Conservation (phyloP, 2,329 filamentous ascomycete genomes). For the Colletotrichum euphorbiae region DNA sequence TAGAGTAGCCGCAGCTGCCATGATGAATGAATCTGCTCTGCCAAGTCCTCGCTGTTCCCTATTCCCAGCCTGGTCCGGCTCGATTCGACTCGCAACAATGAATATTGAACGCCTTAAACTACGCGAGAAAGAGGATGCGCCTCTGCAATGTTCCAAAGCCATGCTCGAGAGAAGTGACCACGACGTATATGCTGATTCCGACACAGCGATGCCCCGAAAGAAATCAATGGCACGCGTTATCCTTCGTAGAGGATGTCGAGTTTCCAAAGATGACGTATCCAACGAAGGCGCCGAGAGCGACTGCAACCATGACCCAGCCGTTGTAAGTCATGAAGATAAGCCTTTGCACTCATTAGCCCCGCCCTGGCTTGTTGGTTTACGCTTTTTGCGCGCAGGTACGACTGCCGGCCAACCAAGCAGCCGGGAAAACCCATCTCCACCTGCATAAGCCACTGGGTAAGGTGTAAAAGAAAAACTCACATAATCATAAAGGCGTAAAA, state of each 20-base stretch:
- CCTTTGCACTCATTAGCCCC: slow-evolving; percentile 63
- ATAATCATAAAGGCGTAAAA: slow-evolving; percentile 99
- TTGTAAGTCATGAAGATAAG: slow-evolving; percentile 99
- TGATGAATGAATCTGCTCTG: slow-evolving; percentile 21
- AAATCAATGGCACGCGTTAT: slow-evolving; percentile 90
- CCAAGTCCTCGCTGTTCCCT: background rate
- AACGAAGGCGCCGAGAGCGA: slow-evolving; percentile 87
- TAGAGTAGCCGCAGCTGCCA: slow-evolving; percentile 25
- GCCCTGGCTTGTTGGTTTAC: background rate
- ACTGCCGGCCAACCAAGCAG: background rate
- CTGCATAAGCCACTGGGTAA: background rate
- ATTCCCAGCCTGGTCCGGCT: too few relatives aligned
- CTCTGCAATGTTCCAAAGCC: background rate
- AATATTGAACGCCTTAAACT: background rate
- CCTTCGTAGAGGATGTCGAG: slow-evolving; percentile 78
- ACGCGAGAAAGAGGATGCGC: background rate
- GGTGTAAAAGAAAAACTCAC: slow-evolving; percentile 67
- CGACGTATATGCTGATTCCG: background rate
- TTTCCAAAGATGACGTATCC: slow-evolving; percentile 88
- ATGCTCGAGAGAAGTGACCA: slow-evolving; percentile 3
- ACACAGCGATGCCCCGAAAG: background rate
- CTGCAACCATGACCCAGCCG: slow-evolving; percentile 94
- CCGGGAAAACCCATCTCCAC: background rate
- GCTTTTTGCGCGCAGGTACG: background rate
- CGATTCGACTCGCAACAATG: too few relatives aligned